Conservation (phyloP, 2,329 filamentous ascomycete genomes). For the Aspergillus sojae region DNA sequence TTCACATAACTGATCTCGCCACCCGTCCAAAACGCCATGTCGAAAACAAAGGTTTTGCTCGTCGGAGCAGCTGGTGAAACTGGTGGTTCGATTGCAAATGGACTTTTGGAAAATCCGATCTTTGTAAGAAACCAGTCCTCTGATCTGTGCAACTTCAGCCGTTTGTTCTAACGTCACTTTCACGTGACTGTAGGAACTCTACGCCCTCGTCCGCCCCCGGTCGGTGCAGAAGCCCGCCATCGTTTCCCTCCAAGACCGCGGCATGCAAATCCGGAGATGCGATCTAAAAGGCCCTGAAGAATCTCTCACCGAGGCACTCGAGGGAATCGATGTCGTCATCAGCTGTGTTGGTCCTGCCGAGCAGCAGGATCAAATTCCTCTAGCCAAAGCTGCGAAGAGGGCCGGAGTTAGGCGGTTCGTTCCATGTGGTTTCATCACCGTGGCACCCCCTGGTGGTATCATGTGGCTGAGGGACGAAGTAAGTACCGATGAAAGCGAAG, state of each 20-base stretch:
- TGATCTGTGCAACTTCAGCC: neutral
- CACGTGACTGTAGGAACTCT: constrained; percentile 46
- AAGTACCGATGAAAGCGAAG: constrained; percentile 13
- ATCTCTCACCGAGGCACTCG: constrained; percentile 46
- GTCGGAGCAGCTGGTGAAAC: constrained; percentile 45
- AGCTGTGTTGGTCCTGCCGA: constrained; percentile 41
- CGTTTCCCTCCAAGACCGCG: constrained; percentile 42
- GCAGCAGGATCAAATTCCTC: constrained; percentile 47
- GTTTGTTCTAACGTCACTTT: constrained; percentile 6
- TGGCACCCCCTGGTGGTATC: constrained; percentile 49
- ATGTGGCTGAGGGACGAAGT: constrained; percentile 47
- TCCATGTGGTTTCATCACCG: constrained; percentile 54
- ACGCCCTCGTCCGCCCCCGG: constrained; percentile 50
- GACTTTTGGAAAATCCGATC: constrained; percentile 34
- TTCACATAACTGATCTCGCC: constrained; percentile 10
- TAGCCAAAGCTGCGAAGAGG: constrained; percentile 53
- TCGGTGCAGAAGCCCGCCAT: constrained; percentile 53
- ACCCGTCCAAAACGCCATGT: constrained; percentile 29
- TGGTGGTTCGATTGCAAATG: constrained; percentile 42
- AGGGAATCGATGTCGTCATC: constrained; percentile 51
- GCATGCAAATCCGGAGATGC: constrained; percentile 47
- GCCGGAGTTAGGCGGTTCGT: constrained; percentile 57
- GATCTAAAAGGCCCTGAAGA: constrained; percentile 49
- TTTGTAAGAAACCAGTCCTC: constrained; percentile 20
- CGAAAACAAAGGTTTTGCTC: constrained; percentile 40